Conservation (phyloP, 2,329 filamentous ascomycete species). For the Aspergillus floridensis region DNA sequence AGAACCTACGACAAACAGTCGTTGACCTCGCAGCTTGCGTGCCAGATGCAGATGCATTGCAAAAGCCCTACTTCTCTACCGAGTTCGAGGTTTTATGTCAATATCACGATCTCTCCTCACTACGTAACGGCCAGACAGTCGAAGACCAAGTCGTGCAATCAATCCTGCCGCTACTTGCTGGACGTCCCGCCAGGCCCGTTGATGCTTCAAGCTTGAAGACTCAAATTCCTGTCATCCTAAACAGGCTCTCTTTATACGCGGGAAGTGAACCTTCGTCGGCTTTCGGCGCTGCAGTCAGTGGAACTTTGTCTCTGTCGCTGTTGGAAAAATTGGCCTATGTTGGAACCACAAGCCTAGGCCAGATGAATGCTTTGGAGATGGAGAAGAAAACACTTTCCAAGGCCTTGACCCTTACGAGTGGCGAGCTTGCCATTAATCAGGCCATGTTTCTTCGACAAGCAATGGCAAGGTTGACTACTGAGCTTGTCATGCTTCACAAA, state of each 20-base stretch:
- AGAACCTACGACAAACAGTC: slow-evolving; percentile 40
- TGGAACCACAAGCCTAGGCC: slow-evolving; percentile 56
- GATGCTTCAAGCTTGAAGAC: slow-evolving; percentile 34
- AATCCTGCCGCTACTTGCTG: slow-evolving; percentile 38
- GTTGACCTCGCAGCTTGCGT: slow-evolving; percentile 33
- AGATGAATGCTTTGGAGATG: slow-evolving; percentile 61
- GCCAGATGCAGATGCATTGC: slow-evolving; percentile 27
- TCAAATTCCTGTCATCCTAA: slow-evolving; percentile 34
- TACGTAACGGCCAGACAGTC: slow-evolving; percentile 13
- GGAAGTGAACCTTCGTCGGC: slow-evolving; percentile 29
- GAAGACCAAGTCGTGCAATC: slow-evolving; percentile 24
- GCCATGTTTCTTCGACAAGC: slow-evolving; percentile 49
- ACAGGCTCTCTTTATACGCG: slow-evolving; percentile 37
- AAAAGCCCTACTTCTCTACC: slow-evolving; percentile 44
- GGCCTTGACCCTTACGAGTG: slow-evolving; percentile 52
- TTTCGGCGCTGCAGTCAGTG: slow-evolving; percentile 47
- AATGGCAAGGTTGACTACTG: slow-evolving; percentile 40
- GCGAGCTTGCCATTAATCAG: slow-evolving; percentile 52
- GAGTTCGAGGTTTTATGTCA: slow-evolving; percentile 50
- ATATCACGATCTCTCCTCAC: slow-evolving; percentile 39
- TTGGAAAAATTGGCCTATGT: slow-evolving; percentile 56
- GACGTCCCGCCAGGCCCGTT: slow-evolving; percentile 34
- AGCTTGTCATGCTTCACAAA: slow-evolving; percentile 35
- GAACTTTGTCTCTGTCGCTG: slow-evolving; percentile 51
- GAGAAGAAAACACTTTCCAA: slow-evolving; percentile 63